A percentile compares a stretch with the other conserved stretches of the same genome.
These are phyloP conservation scores for Cynara cardunculus DNA, from an alignment of 129 eudicot genomes.

Conservation along the genomic window DNA sequence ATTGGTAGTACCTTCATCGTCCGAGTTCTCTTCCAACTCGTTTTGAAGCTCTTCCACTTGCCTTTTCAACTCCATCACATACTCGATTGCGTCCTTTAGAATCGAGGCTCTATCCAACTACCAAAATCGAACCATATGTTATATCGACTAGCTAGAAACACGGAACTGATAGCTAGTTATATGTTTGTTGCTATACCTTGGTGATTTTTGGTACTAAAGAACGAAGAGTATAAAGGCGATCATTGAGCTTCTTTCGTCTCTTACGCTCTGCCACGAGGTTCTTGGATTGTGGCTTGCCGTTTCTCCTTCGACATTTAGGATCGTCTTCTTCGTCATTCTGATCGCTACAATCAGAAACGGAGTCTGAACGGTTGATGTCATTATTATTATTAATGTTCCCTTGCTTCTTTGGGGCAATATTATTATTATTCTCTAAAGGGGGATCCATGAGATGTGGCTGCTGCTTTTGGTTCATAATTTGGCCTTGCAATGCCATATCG, in stretches of 20 bases:
- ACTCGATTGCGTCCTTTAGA: conserved; percentile 87
- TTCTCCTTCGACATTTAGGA: conserved; percentile 46
- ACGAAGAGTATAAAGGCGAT: conserved; percentile 80
- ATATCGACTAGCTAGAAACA: neutral
- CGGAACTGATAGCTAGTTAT: no score
- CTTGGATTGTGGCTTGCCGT: conserved; percentile 73
- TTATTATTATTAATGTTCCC: conserved; percentile 7
- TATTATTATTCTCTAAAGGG: conserved; percentile 26
- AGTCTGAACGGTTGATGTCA: conserved; percentile 44
- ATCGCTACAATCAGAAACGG: conserved; percentile 59
- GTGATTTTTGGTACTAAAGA: conserved; percentile 89
- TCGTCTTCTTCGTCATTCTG: conserved; percentile 68
- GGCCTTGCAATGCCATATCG: conserved; percentile 48
- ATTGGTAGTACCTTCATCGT: conserved; percentile 50
- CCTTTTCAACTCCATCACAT: conserved; percentile 73
- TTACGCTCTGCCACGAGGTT: conserved; percentile 88
- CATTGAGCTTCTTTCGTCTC: conserved; percentile 92
- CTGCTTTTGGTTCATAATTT: conserved; percentile 27
- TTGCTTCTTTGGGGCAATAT: conserved; percentile 26
- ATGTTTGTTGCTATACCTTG: conserved; percentile 44
- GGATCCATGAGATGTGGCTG: conserved; percentile 30
- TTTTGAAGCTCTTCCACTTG: conserved; percentile 72
- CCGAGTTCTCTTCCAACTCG: conserved; percentile 77
- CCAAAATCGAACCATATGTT: neutral
- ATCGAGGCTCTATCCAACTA: conserved; percentile 90